A percentile compares a stretch with the other conserved stretches of the same genome.
These are phyloP conservation scores for Micractinium conductrix DNA, from an alignment of 139 green algal genomes.

Conservation along the genomic window DNA sequence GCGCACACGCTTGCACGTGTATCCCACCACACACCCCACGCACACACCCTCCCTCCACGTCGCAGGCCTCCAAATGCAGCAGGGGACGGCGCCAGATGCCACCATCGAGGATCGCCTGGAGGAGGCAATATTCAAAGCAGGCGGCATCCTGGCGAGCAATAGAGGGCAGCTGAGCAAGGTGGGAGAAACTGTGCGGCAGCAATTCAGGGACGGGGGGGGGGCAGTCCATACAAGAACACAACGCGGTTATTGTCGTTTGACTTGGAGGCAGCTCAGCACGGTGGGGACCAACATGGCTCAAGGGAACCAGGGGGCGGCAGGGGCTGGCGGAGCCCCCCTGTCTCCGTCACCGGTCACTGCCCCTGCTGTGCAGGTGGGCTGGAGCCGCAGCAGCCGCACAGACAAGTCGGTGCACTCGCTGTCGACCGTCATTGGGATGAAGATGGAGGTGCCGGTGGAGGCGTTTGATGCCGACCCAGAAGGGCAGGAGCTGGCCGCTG, in stretches of 20 bases:
- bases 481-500: slow-evolving; percentile 43
- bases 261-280: no score
- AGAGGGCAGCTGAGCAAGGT: slow-evolving; percentile 15
- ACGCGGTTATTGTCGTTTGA: not conserved
- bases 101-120: slow-evolving; percentile 70
- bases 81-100: slow-evolving; percentile 8
- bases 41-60: not conserved
- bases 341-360: not conserved
- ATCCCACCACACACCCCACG: not conserved
- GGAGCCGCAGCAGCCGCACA: slow-evolving; percentile 72
- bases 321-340: not conserved
- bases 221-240: not conserved
- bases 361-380: slow-evolving; percentile 47
- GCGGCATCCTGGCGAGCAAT: slow-evolving; percentile 67
- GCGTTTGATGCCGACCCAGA: slow-evolving; percentile 52
- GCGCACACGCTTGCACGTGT: not conserved
- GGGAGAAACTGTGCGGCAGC: not conserved
- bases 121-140: slow-evolving; percentile 57
- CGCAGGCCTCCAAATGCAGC: slow-evolving; percentile 69
- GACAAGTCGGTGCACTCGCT: slow-evolving; percentile 82
- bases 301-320: not conserved
- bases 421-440: slow-evolving; percentile 52
- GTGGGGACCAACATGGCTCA: not conserved
- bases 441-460: slow-evolving; percentile 29
- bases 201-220: no score